These are phyloP conservation scores for Diaporthe amygdali DNA, from an alignment of 2,329 filamentous ascomycete species.

Conservation along the genomic window DNA sequence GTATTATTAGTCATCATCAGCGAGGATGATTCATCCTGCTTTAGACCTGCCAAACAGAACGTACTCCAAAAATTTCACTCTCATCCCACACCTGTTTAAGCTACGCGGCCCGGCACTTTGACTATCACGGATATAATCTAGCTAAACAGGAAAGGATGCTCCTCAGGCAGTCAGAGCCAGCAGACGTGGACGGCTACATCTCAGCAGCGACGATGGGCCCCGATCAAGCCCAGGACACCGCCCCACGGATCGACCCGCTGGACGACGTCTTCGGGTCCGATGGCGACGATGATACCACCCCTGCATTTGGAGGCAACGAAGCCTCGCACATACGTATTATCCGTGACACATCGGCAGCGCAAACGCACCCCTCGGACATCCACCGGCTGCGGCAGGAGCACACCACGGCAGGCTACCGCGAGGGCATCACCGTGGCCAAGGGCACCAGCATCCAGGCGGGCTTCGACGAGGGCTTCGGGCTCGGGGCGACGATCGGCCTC, in stretches of 20 bases:
- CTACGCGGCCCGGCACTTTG: background rate
- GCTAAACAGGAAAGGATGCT: constrained; percentile 12
- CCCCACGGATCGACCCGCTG: constrained; percentile 14
- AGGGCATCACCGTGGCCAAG: constrained; percentile 82
- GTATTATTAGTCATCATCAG: background rate
- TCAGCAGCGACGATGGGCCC: background rate
- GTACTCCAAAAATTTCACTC: background rate
- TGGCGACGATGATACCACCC: background rate
- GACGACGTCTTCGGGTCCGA: constrained; percentile 27
- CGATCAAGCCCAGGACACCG: background rate
- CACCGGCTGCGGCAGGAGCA: constrained; percentile 77
- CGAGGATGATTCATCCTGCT: background rate
- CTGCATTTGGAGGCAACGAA: background rate
- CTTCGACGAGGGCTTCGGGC: constrained; percentile 88
- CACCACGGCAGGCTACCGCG: constrained; percentile 86
- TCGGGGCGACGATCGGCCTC: constrained; percentile 82
- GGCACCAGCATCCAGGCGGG: constrained; percentile 78
- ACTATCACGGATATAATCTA: background rate
- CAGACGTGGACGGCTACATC: constrained; percentile 22
- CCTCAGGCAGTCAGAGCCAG: constrained; percentile 24
- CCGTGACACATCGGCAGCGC: background rate
- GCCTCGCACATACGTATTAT: background rate
- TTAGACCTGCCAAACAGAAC: background rate
- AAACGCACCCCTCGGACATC: constrained; percentile 66
- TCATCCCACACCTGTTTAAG: background rate